Base-by-base conservation (phyloP, 2,329 filamentous ascomycete genomes). In the Beauveria pseudobassiana region DNA sequence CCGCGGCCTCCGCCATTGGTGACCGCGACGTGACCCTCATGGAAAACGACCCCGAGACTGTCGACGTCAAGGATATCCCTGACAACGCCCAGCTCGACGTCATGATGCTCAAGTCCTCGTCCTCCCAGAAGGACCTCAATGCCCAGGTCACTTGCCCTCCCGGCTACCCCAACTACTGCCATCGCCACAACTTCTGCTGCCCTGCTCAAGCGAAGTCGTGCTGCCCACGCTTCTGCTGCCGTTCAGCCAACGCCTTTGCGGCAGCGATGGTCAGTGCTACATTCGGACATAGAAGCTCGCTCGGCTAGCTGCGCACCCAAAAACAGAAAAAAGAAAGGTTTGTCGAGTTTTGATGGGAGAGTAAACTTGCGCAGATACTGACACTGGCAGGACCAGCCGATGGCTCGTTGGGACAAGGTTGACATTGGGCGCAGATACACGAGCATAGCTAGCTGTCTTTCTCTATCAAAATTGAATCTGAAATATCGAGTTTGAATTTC, bases 171-270 rank as follows among this genome's bases (percentile, higher is more conserved):
- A 24, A 40, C 16, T 62, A 43, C 46, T 64, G 63, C 61, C 28
- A n/a, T 5, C 9, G 20, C 20, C 58, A 62, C 38, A 14, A 20
- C 30, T 61, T 60, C n/a, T 64, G 60, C 59, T 64, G 63, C 51
- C 63, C 50, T 5, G 5, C 43, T 14, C 3, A 8, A 10, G 51
- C 60, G 0, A 24, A 48, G n/a, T 16, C 55, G 20, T 64, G 63
- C 63, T 64, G 63, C 50, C 63, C 55, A 10, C n/a, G 20, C 14
- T 7, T 56, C n/a, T 64, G 63, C 63, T 64, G 63, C 53, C n/a
- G 34, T 5, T 12, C 14, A 24, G 40, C n/a, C 12, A 7, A 26
- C 3, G 48, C 16, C 3, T 28, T n/a, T 64, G 63, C 30, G 52
- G 58, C 7, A 58, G 1, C 14, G 61, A 61, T 14, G 63, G 63